Evolutionary conservation across 352 stramenopile species (phyloP).

Genomic region (Poterioochromonas sp.): DNA sequence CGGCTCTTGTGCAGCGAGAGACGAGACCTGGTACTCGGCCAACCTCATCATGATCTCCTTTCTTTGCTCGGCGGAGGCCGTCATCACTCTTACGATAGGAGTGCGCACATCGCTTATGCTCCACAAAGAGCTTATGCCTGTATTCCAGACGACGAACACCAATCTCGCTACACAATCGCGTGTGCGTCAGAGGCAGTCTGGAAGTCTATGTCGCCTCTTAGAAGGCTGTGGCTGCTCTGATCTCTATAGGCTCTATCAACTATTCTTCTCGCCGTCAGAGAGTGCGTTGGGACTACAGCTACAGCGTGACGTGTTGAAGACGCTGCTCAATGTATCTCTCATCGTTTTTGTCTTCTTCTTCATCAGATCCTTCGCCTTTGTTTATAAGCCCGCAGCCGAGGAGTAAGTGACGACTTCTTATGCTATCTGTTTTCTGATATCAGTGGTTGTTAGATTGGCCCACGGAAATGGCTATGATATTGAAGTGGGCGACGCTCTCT

Average conservation of each 20-base stretch:
- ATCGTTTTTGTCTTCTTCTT: conserved; percentile 23
- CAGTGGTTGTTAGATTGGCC: not conserved
- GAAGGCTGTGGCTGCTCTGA: not conserved
- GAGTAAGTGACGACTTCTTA: not conserved
- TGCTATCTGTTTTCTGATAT: not conserved
- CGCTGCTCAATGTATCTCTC: not conserved
- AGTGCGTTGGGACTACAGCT: not conserved
- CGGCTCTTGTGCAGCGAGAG: not conserved
- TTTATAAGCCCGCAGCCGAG: not conserved
- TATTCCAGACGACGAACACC: too few relatives aligned
- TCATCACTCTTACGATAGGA: not conserved
- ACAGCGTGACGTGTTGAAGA: not conserved
- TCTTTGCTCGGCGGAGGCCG: not conserved
- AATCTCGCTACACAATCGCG: too few relatives aligned
- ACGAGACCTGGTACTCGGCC: not conserved
- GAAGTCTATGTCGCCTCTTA: not conserved
- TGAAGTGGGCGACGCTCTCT: not conserved
- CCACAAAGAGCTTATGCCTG: not conserved
- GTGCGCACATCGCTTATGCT: not conserved
- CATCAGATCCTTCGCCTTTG: not conserved
- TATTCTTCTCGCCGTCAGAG: not conserved
- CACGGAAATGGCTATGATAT: too few relatives aligned
- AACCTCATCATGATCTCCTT: not conserved
- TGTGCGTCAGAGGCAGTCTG: too few relatives aligned
- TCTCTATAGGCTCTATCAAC: not conserved